phyloP scores from a whole-genome alignment of 2,329 filamentous ascomycete genomes.

The Fusarium sp. region DNA sequence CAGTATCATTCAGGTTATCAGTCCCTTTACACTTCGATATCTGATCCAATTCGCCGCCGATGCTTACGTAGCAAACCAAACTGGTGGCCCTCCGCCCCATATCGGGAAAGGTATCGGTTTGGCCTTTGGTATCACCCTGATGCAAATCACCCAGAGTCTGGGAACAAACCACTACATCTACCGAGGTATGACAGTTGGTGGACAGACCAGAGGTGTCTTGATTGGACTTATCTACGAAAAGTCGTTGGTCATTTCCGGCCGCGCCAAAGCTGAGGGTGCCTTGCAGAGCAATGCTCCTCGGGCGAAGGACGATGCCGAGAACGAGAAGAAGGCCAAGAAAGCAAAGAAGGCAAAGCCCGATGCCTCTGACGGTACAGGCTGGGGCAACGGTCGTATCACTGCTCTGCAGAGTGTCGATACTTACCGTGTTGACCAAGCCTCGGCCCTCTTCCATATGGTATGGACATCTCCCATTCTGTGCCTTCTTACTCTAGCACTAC shows the following conservation, averaged over 20 bases:
- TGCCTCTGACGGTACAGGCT: conserved; percentile 76
- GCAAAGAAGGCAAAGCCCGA: conserved; percentile 58
- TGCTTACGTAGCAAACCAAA: conserved; percentile 75
- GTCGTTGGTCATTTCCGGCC: conserved; percentile 86
- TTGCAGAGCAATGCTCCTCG: conserved; percentile 54
- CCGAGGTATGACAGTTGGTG: conserved; percentile 90
- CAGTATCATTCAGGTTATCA: conserved; percentile 82
- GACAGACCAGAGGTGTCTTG: conserved; percentile 82
- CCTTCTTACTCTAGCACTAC: conserved; percentile 80
- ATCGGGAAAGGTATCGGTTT: conserved; percentile 84
- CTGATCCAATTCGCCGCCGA: conserved; percentile 87
- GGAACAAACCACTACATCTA: conserved; percentile 93
- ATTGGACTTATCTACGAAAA: conserved; percentile 94
- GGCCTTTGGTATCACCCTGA: conserved; percentile 83
- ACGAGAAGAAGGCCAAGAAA: conserved; percentile 56
- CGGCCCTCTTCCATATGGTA: conserved; percentile 87
- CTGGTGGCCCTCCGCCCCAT: conserved; percentile 67
- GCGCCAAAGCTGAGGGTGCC: conserved; percentile 84
- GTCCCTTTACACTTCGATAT: conserved; percentile 87
- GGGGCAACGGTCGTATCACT: conserved; percentile 92
- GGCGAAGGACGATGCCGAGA: conserved; percentile 59
- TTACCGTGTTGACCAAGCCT: conserved; percentile 90
- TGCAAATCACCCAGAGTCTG: conserved; percentile 87
- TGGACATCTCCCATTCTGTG: conserved; percentile 89
- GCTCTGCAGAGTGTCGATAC: conserved; percentile 97